Conservation (phyloP, 495 filamentous ascomycete species). For the Amphirosellinia nigrospora region DNA sequence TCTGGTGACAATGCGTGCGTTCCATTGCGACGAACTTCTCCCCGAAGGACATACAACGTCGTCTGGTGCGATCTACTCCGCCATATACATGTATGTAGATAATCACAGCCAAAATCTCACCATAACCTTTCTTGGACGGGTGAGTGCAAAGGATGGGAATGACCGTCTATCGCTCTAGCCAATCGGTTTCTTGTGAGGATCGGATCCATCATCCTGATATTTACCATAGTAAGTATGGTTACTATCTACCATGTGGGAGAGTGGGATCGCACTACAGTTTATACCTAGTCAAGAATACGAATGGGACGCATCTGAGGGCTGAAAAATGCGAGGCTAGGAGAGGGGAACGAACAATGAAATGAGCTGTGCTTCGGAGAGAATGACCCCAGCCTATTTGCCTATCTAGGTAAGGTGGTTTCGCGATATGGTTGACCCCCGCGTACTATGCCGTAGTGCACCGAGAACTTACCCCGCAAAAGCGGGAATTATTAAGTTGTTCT, state of each 20-base stretch:
- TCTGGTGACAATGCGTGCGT: background rate
- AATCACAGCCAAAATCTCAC: background rate
- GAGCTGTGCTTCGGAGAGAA: background rate
- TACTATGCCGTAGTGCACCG: background rate
- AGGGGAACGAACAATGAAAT: background rate
- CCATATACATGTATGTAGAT: background rate
- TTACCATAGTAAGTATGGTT: background rate
- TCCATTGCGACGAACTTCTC: background rate
- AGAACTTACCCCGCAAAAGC: slow-evolving; percentile 27
- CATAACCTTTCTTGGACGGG: background rate
- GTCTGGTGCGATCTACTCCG: background rate
- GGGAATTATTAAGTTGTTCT: background rate
- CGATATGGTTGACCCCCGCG: background rate
- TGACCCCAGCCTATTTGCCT: background rate
- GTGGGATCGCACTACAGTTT: background rate
- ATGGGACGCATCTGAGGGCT: background rate
- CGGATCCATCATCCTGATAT: background rate
- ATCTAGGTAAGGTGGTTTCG: background rate
- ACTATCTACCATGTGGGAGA: background rate
- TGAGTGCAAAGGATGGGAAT: background rate
- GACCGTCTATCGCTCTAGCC: background rate
- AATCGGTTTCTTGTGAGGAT: background rate
- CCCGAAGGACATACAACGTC: background rate
- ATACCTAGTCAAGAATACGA: background rate
- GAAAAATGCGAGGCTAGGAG: background rate